phyloP scores from a whole-genome alignment of 441 rosid species.

The Euphorbia celastroides region DNA sequence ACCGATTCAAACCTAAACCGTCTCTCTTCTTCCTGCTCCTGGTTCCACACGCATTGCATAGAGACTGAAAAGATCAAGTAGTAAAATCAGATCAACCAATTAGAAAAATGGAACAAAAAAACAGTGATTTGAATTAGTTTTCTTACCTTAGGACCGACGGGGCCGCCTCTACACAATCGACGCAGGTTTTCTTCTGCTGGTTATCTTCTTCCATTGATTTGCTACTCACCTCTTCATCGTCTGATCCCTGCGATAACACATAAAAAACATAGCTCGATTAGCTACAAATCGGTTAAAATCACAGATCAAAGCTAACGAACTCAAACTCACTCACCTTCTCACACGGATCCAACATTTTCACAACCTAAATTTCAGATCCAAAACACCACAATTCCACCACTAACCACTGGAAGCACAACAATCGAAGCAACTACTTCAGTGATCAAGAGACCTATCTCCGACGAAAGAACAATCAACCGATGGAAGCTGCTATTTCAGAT shows the following conservation, averaged over 20 bases:
- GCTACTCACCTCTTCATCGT: slow-evolving; percentile 36
- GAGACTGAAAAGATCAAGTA: slow-evolving; percentile 62
- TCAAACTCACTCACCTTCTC: slow-evolving; percentile 34
- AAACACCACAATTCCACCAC: slow-evolving; percentile 8
- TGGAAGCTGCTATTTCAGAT: too few species aligned
- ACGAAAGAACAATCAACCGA: too few species aligned
- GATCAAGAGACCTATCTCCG: too few species aligned
- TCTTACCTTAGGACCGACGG: slow-evolving; percentile 86
- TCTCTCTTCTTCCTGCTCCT: slow-evolving; percentile 64
- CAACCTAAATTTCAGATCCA: slow-evolving; percentile 21
- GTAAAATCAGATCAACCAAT: not conserved
- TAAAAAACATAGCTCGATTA: slow-evolving; percentile 1
- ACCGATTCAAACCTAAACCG: slow-evolving; percentile 36
- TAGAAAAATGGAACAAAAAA: not conserved
- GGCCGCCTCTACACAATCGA: slow-evolving; percentile 95
- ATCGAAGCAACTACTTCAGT: not conserved
- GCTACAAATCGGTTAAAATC: slow-evolving; percentile 14
- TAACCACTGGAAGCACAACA: not conserved
- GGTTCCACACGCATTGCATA: slow-evolving; percentile 91
- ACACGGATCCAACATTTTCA: slow-evolving; percentile 44
- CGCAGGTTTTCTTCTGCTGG: slow-evolving; percentile 61
- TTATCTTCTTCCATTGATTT: slow-evolving; percentile 27
- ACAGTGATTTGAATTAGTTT: not conserved
- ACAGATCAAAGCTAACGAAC: slow-evolving; percentile 1
- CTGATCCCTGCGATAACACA: slow-evolving; percentile 48